Conservation (phyloP, 2,329 filamentous ascomycete genomes). For the Trichophyton rubrum region DNA sequence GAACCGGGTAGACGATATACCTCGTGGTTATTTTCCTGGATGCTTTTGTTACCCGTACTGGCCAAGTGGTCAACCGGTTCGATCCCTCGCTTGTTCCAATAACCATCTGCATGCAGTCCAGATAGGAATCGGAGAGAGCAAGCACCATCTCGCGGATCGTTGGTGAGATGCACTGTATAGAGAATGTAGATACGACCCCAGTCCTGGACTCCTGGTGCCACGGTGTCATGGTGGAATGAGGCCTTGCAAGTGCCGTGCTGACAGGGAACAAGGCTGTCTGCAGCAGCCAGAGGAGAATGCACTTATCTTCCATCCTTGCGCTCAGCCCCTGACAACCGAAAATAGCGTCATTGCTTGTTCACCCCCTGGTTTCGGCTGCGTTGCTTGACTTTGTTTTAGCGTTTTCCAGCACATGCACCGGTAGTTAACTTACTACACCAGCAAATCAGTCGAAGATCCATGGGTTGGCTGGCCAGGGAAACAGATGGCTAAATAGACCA, state of each 20-base stretch:
- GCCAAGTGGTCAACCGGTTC: too few species aligned
- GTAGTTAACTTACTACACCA: neutral
- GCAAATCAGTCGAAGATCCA: neutral
- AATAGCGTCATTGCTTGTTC: neutral
- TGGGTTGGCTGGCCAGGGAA: neutral
- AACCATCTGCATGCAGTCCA: too few species aligned
- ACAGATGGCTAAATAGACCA: neutral
- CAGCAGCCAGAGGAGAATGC: too few species aligned
- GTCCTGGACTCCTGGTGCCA: neutral
- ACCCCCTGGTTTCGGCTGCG: neutral
- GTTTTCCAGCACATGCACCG: neutral
- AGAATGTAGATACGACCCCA: neutral
- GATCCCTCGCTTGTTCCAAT: too few species aligned
- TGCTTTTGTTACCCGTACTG: too few species aligned
- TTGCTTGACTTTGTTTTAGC: neutral
- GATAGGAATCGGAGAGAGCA: too few species aligned
- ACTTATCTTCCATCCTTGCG: neutral
- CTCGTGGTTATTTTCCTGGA: too few species aligned
- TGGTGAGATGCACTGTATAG: neutral
- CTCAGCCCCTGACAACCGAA: neutral
- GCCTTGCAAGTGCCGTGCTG: neutral
- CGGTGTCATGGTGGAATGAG: neutral
- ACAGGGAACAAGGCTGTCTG: too few species aligned
- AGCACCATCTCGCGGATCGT: too few species aligned
- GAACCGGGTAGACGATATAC: too few species aligned